Evolutionary conservation across 768 basidiomycete genomes (phyloP), one percentile per base, ranked within the genome.

Genomic region (Gelatoporia subvermispora): DNA sequence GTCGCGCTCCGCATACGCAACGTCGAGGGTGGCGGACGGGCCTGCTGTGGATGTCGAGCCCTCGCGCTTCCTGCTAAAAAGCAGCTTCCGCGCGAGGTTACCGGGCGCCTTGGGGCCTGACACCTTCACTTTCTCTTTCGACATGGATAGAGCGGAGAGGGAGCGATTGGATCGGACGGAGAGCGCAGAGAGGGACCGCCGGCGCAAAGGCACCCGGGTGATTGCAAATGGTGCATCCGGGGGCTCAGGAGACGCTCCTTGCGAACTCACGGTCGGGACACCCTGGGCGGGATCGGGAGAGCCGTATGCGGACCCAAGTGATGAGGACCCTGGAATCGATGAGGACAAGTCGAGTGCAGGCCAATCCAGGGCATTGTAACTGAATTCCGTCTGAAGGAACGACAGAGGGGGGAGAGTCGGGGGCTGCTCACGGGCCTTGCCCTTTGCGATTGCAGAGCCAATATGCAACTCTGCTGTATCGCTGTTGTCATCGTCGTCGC

Each of bases 341-440:
- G 64, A 52, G 40, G 61, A 52, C 31, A 52, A 21, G 39, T 54
- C 47, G 42, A 56, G 52, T 47, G 68, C 42, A 36, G 61, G 48
- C 62, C 60, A 58, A 34, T 59, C 53, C 20, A 42, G 34, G 38
- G 36, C 50, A 18, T 40, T 50, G 56, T 73, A 77, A 44, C 65
- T 68, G 52, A 85, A 70, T 48, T 72, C 71, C 34, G 83, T 68
- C 24, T 78, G 70, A 43, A 78, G 71, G 58, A 89, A 81, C 25
- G 74, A 68, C 50, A 87, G 70, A 52, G 85, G 84, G 50, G 86
- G 84, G 51, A 87, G 72, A 61, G 72, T 71, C 49, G 85, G 81
- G 40, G 83, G 77, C 28, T 61, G 50, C 60, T 72, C 68, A 56
- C 61, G 66, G 45, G 72, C 82, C 66, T 77, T 85, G 57, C 74